These are phyloP conservation scores for Pythium apleroticum DNA, from an alignment of 352 stramenopile genomes.

Conservation along the genomic window DNA sequence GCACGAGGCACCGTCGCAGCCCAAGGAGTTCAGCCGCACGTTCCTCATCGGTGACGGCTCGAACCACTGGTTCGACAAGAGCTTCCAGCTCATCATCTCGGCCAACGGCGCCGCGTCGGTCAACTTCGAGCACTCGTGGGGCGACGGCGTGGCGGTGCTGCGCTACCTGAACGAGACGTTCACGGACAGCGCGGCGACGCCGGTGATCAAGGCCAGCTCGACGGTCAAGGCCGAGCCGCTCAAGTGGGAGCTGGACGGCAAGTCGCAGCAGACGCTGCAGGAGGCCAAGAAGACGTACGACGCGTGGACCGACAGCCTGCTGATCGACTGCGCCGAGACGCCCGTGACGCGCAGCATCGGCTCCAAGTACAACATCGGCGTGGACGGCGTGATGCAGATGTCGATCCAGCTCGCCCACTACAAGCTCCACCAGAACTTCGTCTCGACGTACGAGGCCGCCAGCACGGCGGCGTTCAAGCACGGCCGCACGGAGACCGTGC, in stretches of 20 bases:
- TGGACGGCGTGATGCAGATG: constrained; percentile 92
- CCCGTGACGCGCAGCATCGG: constrained; percentile 66
- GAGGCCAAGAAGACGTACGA: constrained; percentile 77
- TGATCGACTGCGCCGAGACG: constrained; percentile 75
- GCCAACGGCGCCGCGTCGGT: constrained; percentile 79
- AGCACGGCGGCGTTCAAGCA: constrained; percentile 92
- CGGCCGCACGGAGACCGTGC: constrained; percentile 88
- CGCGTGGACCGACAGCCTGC: constrained; percentile 53
- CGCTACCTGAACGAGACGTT: constrained; percentile 90
- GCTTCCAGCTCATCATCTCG: constrained; percentile 87
- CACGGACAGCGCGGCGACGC: constrained; percentile 72
- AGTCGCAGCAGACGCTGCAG: constrained; percentile 60
- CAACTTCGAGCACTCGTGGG: constrained; percentile 92
- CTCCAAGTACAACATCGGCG: constrained; percentile 72
- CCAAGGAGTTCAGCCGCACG: constrained; percentile 62
- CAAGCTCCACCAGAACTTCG: constrained; percentile 78
- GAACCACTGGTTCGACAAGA: constrained; percentile 94
- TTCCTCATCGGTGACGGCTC: constrained; percentile 82
- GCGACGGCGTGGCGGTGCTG: constrained; percentile 86
- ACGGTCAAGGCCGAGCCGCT: constrained; percentile 41
- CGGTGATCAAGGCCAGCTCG: constrained; percentile 46
- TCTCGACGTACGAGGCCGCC: constrained; percentile 87
- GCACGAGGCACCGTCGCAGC: constrained; percentile 52
- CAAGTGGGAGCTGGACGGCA: constrained; percentile 53
- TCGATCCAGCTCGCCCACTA: constrained; percentile 89